Percentiles rank a stretch among this genome's conserved stretches.
These are phyloP conservation scores for Colletotrichum coccodes DNA, from an alignment of 2,329 filamentous ascomycete species.

Conservation along the genomic window DNA sequence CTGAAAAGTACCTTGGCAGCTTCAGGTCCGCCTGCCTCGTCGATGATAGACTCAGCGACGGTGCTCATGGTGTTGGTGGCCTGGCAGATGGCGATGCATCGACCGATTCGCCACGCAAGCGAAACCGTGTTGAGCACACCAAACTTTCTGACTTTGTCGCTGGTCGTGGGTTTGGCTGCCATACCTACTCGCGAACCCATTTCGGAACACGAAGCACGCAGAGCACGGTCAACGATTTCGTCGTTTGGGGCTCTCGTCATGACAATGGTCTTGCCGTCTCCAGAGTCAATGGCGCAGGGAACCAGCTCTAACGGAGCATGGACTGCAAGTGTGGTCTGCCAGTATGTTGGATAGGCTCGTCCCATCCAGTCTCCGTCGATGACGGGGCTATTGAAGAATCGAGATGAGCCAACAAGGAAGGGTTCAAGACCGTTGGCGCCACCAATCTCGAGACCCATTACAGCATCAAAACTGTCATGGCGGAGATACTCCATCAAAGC, in stretches of 20 bases:
- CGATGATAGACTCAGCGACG: conserved; percentile 67
- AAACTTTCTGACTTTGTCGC: conserved; percentile 35
- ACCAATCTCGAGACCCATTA: conserved; percentile 68
- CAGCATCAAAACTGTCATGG: conserved; percentile 42
- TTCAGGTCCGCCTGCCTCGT: conserved; percentile 63
- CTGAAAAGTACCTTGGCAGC: conserved; percentile 68
- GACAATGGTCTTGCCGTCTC: conserved; percentile 53
- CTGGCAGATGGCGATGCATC: conserved; percentile 16
- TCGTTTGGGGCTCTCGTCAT: conserved; percentile 53
- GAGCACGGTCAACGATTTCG: conserved; percentile 39
- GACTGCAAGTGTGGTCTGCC: conserved; percentile 61
- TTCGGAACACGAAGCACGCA: conserved; percentile 51
- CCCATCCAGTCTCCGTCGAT: conserved; percentile 69
- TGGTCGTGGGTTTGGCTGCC: conserved; percentile 27
- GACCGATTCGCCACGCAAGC: conserved; percentile 26
- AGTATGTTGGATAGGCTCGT: conserved; percentile 63
- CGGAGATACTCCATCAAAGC: conserved; percentile 46
- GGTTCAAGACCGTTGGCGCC: conserved; percentile 71
- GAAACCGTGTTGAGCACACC: conserved; percentile 31
- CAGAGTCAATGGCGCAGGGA: conserved; percentile 56
- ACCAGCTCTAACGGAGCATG: conserved; percentile 50
- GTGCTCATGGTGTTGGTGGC: conserved; percentile 57
- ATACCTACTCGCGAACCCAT: conserved; percentile 41
- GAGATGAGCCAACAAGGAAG: conserved; percentile 64
- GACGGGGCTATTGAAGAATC: conserved; percentile 60